phyloP scores from a whole-genome alignment of 176 grass and related monocot species.

The Eremochloa ophiuroides region DNA sequence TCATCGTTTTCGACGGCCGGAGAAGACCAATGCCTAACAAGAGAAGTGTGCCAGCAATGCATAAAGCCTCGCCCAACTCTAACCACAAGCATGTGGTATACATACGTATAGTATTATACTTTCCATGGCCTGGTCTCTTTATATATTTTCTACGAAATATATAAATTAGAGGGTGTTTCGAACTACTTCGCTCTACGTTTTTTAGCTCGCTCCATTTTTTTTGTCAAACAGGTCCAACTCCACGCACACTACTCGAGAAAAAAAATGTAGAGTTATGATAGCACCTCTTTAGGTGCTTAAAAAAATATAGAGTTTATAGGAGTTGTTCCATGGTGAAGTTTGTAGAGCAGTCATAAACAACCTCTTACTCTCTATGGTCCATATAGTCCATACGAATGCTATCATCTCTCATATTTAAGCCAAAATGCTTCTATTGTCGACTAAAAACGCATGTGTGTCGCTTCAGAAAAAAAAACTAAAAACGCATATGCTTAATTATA shows the following conservation, averaged over 20 bases:
- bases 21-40: neutral
- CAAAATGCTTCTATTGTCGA: neutral
- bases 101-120: neutral
- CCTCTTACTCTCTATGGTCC: neutral
- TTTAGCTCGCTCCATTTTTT: too few relatives aligned
- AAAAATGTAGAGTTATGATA: too few relatives aligned
- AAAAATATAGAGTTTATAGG: too few relatives aligned
- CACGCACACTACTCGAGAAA: too few relatives aligned
- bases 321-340: too few relatives aligned
- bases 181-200: too few relatives aligned
- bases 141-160: neutral
- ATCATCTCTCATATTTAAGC: neutral
- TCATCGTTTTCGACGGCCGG: conserved; percentile 17
- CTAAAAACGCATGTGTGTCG: neutral
- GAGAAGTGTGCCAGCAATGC: neutral
- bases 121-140: neutral
- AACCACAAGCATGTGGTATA: neutral
- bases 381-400: neutral
- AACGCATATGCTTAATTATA: neutral
- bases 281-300: too few relatives aligned
- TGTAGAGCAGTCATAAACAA: too few relatives aligned
- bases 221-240: too few relatives aligned
- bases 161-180: too few relatives aligned
- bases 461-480: neutral
- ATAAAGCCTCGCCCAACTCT: neutral